These are phyloP conservation scores for Yamadazyma mexicana DNA, from an alignment of 1,139 yeast genomes.

Conservation along the genomic window DNA sequence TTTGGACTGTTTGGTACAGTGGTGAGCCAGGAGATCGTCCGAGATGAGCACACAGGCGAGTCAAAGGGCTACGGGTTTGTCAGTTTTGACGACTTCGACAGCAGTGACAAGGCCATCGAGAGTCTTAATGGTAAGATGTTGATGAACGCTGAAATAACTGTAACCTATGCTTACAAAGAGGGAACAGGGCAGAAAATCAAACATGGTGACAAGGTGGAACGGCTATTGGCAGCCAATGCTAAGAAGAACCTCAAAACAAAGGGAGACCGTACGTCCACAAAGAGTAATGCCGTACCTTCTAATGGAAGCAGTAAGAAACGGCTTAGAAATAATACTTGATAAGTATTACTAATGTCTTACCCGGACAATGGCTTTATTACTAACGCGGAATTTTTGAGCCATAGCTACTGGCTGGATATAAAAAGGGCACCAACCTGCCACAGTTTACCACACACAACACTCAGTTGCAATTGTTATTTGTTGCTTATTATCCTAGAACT, in stretches of 20 bases:
- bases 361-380: no score
- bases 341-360: not conserved
- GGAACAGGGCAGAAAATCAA: slow-evolving; percentile 38
- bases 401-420: no score
- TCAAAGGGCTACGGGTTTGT: slow-evolving; percentile 67
- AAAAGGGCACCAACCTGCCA: no score
- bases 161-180: slow-evolving; percentile 75
- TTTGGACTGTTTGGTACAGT: slow-evolving; percentile 73
- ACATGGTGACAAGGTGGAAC: slow-evolving; percentile 82
- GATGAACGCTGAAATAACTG: slow-evolving; percentile 61
- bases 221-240: slow-evolving; percentile 73
- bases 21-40: slow-evolving; percentile 51
- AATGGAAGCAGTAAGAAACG: not conserved
- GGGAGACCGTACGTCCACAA: not conserved
- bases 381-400: not conserved
- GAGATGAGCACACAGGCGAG: slow-evolving; percentile 48
- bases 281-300: not conserved
- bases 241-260: slow-evolving; percentile 15
- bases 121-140: slow-evolving; percentile 69
- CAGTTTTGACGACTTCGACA: slow-evolving; percentile 59
- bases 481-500: not conserved
- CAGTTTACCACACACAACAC: not conserved
- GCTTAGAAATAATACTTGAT: not conserved
- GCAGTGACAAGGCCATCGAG: slow-evolving; percentile 71
- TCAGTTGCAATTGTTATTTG: not conserved